Percentiles rank a stretch among this genome's conserved stretches.
These are phyloP conservation scores for Parascedosporium putredinis DNA, from an alignment of 2,329 filamentous ascomycete species.

Conservation along the genomic window DNA sequence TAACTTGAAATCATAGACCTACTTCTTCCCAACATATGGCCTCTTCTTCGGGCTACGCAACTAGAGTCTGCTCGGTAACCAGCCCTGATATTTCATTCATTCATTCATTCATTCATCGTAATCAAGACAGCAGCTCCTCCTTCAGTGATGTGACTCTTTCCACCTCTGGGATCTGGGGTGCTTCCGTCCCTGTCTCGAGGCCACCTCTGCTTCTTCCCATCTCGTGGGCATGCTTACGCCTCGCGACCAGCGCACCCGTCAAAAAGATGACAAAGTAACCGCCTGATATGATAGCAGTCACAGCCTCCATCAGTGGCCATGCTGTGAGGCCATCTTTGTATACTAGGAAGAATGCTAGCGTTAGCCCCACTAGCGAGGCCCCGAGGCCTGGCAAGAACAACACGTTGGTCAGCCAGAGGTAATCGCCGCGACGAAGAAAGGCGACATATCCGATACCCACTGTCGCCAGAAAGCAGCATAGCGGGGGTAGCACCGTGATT, in stretches of 20 bases:
- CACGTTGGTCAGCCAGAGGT: background rate
- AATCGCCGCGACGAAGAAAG: background rate
- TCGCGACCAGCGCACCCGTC: background rate
- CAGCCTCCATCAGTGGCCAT: conserved; percentile 1
- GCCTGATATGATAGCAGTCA: background rate
- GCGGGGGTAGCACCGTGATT: background rate
- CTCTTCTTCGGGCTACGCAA: background rate
- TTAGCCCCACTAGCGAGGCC: background rate
- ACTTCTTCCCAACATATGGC: background rate
- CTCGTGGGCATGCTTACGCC: background rate
- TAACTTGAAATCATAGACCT: conserved; percentile 5
- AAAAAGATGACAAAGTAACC: background rate
- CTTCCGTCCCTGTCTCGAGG: background rate
- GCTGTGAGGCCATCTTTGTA: conserved; percentile 4
- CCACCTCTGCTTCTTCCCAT: background rate
- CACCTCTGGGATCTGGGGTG: conserved; percentile 7
- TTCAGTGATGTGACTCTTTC: conserved; percentile 3
- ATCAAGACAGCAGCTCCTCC: conserved; percentile 1
- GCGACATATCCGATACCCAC: background rate
- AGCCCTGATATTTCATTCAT: too few relatives aligned
- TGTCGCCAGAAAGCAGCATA: background rate
- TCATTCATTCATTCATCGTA: too few relatives aligned
- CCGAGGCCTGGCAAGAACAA: conserved; percentile 1
- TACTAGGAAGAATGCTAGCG: conserved; percentile 4
- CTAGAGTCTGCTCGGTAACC: too few relatives aligned